These are phyloP conservation scores for Ascochyta pisi DNA, from an alignment of 2,329 filamentous ascomycete species.

Conservation along the genomic window DNA sequence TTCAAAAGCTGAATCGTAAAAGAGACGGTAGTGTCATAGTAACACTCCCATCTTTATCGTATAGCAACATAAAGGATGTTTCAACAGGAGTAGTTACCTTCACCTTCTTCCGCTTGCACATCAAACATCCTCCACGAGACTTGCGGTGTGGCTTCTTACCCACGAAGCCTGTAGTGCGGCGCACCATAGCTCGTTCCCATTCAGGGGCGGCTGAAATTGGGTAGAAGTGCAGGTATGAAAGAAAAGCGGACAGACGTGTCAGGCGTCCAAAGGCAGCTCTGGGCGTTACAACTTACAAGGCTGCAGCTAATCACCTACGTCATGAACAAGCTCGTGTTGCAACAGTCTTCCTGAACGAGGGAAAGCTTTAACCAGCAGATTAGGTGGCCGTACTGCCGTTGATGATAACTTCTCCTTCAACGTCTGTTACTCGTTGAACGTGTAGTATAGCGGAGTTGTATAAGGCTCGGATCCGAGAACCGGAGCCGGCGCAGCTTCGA, in stretches of 20 bases:
- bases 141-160: slow-evolving; percentile 44
- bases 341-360: too few relatives aligned
- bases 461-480: slow-evolving; percentile 1
- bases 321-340: not conserved
- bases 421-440: too few relatives aligned
- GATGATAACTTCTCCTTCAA: too few relatives aligned
- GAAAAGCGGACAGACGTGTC: not conserved
- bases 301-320: slow-evolving; percentile 4
- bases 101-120: slow-evolving; percentile 45
- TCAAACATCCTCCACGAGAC: slow-evolving; percentile 40
- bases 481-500: slow-evolving; percentile 6
- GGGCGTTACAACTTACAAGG: not conserved
- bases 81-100: slow-evolving; percentile 30
- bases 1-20: too few relatives aligned
- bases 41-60: too few relatives aligned
- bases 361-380: too few relatives aligned
- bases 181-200: slow-evolving; percentile 24
- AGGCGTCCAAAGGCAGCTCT: not conserved
- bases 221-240: not conserved
- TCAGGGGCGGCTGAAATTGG: not conserved
- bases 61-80: too few relatives aligned
- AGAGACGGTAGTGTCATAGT: too few relatives aligned
- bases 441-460: not conserved
- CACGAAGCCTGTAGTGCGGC: slow-evolving; percentile 37
- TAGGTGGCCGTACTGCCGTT: too few relatives aligned